phyloP scores from a whole-genome alignment of 192 early-diverging fungal genomes.

The Gamsiella multidivaricata region DNA sequence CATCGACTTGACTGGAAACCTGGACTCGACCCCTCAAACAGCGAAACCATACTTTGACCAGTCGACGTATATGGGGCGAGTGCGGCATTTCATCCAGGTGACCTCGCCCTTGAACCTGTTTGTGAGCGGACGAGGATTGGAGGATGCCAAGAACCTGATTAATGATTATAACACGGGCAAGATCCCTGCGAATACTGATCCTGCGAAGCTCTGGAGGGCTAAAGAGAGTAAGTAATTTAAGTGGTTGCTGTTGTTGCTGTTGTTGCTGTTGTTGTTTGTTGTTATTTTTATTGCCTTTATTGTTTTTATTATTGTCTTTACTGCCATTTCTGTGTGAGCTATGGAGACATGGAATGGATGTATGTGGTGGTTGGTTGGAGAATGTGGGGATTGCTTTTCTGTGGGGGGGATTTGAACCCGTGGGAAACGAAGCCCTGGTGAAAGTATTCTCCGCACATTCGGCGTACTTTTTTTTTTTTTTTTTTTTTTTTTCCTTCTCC shows the following conservation, averaged over 20 bases:
- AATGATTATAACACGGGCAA: constrained; percentile 67
- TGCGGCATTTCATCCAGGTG: constrained; percentile 78
- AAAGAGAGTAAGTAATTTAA: constrained; percentile 75
- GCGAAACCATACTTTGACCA: constrained; percentile 72
- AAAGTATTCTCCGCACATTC: too few relatives aligned
- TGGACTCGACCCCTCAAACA: too few relatives aligned
- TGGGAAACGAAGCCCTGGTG: too few relatives aligned
- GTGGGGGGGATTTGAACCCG: too few relatives aligned
- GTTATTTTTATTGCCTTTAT: not conserved
- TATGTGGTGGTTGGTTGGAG: too few relatives aligned
- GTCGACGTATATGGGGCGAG: constrained; percentile 76
- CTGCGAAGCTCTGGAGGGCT: constrained; percentile 75
- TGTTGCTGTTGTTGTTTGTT: not conserved
- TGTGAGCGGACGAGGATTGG: constrained; percentile 64
- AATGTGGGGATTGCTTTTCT: too few relatives aligned
- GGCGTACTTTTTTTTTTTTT: too few relatives aligned
- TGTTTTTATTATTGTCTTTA: not conserved
- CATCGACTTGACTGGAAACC: too few relatives aligned
- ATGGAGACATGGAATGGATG: not conserved
- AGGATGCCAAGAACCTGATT: constrained; percentile 71
- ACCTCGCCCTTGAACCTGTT: constrained; percentile 81
- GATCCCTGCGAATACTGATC: constrained; percentile 39
- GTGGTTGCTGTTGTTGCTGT: too few relatives aligned
- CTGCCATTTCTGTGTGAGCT: not conserved
- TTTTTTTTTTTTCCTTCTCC: too few relatives aligned